phyloP scores from a whole-genome alignment of 2,329 filamentous ascomycete genomes.

The Aspergillus intermedius region DNA sequence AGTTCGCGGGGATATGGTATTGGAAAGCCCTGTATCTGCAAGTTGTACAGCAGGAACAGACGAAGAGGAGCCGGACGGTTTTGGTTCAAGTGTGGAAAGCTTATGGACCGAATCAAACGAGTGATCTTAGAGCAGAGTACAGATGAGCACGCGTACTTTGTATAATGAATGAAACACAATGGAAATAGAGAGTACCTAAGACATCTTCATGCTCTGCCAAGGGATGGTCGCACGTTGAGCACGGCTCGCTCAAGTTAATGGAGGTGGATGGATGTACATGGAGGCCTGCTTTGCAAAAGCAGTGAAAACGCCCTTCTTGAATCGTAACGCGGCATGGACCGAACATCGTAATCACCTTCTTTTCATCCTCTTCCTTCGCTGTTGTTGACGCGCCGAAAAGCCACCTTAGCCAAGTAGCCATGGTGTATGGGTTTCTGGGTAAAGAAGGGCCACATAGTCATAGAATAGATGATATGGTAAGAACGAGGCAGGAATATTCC shows the following conservation, averaged over 20 bases:
- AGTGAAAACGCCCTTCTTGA: not conserved
- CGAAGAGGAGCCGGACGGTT: not conserved
- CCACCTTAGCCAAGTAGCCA: not conserved
- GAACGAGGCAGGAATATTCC: not conserved
- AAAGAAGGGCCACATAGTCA: not conserved
- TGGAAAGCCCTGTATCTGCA: not conserved
- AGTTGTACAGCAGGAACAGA: not conserved
- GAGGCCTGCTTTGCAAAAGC: not conserved
- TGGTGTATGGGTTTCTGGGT: not conserved
- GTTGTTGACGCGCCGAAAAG: not conserved
- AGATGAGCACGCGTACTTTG: not conserved
- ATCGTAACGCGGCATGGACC: not conserved
- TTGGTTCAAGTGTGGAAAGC: not conserved
- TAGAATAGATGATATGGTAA: not conserved
- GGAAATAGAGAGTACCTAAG: too few relatives aligned
- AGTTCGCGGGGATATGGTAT: not conserved
- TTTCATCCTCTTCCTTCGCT: not conserved
- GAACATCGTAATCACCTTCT: not conserved
- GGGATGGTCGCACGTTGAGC: not conserved
- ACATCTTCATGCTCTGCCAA: not conserved
- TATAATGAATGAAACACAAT: not conserved
- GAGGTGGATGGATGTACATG: not conserved
- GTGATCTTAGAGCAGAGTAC: not conserved
- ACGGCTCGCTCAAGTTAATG: not conserved
- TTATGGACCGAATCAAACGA: not conserved